Base-by-base conservation (phyloP, 768 basidiomycete species). In the Dacryopinax primogenitus region DNA sequence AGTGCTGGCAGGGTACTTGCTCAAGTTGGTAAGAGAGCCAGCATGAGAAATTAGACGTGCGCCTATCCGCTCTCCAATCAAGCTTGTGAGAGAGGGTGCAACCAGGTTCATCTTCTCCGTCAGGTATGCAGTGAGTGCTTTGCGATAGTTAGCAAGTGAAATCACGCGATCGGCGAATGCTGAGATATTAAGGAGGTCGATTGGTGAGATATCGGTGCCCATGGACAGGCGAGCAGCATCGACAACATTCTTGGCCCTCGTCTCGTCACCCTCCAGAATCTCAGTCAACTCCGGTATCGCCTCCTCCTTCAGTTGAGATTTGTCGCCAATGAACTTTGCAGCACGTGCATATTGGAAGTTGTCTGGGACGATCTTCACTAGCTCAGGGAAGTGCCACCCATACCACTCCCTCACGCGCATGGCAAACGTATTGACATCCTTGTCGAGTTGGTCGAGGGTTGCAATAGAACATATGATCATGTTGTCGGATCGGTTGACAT, bases 401-500 rank as follows among this genome's bases (percentile, higher is more conserved):
- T 98, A 98, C 95, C 95, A 98, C 75, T 98, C 95, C 71, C 95
- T 83, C 62, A 96, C 86, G 34, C 95, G 90, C 95, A 98, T 98
- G 21, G 93, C 88, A 75, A 98, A 97, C 33, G 94, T 85, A 79
- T 98, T 98, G 76, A 97, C 92, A 75, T 98, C 95, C 81, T 97
- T 98, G 83, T 98, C 95, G 72, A 97, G 87, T 72, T 97, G 94
- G 78, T 98, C 95, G 71, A 96, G 89, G 66, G 97, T 86, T 3
- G 94, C 90, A 74, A 98, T 97, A 66, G 95, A 95, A 77, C 97
- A 95, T 71, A 98, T 98, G 77, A 98, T 97, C 95, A 98, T 98
- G 81, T 98, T 96, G 78, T 96, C 93, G 65, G 90, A 84, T 63
- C 91, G 83, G 80, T 94, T 94, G 64, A 93, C 91, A 76, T 93